Percentiles rank a stretch among this genome's conserved stretches.
These are phyloP conservation scores for Boletus smithii DNA, from an alignment of 1,284 basidiomycete genomes.

Conservation along the genomic window DNA sequence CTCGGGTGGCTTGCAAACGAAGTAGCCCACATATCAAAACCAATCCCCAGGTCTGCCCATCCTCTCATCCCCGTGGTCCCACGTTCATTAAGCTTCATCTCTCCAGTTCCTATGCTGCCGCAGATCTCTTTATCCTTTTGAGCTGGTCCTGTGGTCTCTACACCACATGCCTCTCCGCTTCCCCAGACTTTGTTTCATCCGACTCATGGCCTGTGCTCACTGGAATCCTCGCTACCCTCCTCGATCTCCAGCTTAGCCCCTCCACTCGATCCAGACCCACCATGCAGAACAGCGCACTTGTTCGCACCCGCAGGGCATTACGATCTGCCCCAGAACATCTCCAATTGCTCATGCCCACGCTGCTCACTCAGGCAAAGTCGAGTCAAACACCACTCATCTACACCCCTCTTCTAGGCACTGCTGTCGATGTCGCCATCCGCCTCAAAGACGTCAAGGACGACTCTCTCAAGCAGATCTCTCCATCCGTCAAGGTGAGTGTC, in stretches of 20 bases:
- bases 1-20: conserved; percentile 71
- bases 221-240: conserved; percentile 51
- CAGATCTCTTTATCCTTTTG: conserved; percentile 68
- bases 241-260: conserved; percentile 56
- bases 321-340: conserved; percentile 53
- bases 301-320: conserved; percentile 60
- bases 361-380: conserved; percentile 50
- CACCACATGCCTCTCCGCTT: conserved; percentile 43
- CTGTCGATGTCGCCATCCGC: conserved; percentile 58
- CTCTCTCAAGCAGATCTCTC: conserved; percentile 26
- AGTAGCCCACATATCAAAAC: conserved; percentile 51
- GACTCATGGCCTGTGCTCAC: conserved; percentile 50
- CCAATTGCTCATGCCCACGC: conserved; percentile 45
- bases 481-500: conserved; percentile 20
- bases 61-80: conserved; percentile 7
- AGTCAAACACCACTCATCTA: conserved; percentile 46
- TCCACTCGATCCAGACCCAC: conserved; percentile 54
- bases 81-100: conserved; percentile 2
- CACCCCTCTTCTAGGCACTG: conserved; percentile 55
- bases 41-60: conserved; percentile 45
- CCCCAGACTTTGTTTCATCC: conserved; percentile 44
- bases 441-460: conserved; percentile 52
- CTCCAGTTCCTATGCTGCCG: conserved; percentile 55
- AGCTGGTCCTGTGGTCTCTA: conserved; percentile 74
- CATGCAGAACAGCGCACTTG: conserved; percentile 57